Conservation (phyloP, 2,329 filamentous ascomycete species). For the Emergomyces pasteurianus region DNA sequence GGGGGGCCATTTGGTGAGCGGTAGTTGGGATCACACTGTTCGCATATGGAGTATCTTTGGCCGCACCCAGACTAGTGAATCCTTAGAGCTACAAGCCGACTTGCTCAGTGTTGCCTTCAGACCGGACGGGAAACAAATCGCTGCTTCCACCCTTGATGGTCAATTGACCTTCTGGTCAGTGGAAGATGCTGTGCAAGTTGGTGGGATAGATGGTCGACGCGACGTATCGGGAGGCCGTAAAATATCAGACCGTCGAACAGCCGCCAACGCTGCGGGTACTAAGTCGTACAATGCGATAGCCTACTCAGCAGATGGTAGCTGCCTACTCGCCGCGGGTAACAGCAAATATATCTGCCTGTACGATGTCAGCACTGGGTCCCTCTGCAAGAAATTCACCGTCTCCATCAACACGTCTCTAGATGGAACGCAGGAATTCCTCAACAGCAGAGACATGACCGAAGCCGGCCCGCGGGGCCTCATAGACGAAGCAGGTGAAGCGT, state of each 20-base stretch:
- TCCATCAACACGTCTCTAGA: constrained; percentile 92
- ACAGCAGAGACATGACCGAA: constrained; percentile 83
- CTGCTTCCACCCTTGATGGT: constrained; percentile 84
- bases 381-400: constrained; percentile 91
- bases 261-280: constrained; percentile 78
- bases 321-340: constrained; percentile 80
- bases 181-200: constrained; percentile 72
- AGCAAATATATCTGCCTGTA: constrained; percentile 99
- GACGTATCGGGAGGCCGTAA: constrained; percentile 90
- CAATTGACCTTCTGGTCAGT: constrained; percentile 93
- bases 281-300: constrained; percentile 81
- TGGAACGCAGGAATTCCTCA: constrained; percentile 92
- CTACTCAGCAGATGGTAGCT: constrained; percentile 87
- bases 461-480: constrained; percentile 75
- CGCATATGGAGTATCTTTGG: constrained; percentile 94
- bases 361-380: constrained; percentile 80
- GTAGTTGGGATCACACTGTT: constrained; percentile 93
- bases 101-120: constrained; percentile 76
- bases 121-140: constrained; percentile 82
- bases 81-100: constrained; percentile 82
- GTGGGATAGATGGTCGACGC: constrained; percentile 75
- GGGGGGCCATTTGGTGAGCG: constrained; percentile 71
- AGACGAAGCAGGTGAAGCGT: constrained; percentile 77
- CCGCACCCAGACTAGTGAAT: constrained; percentile 88
- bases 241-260: constrained; percentile 74